phyloP scores from a whole-genome alignment of 2,329 filamentous ascomycete species.

The Monosporascus sp. region DNA sequence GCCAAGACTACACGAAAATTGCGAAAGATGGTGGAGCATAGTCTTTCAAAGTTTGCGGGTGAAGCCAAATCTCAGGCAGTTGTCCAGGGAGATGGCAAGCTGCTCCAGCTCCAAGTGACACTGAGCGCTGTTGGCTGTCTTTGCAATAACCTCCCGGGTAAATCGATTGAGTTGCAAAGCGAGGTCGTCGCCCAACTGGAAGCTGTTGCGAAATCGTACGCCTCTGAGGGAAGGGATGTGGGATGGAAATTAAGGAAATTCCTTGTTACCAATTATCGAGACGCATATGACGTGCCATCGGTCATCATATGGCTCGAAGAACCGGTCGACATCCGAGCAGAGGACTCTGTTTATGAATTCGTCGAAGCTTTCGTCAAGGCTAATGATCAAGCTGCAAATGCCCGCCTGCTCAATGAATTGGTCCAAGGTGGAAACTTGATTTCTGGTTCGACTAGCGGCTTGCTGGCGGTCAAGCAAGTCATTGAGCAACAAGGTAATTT shows the following conservation, averaged over 20 bases:
- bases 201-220: conserved; percentile 12
- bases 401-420: conserved; percentile 16
- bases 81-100: conserved; percentile 7
- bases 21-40: conserved; percentile 15
- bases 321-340: conserved; percentile 10
- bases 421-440: conserved; percentile 12
- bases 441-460: conserved; percentile 15
- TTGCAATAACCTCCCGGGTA: conserved; percentile 6
- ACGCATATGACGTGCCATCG: conserved; percentile 12
- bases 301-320: conserved; percentile 17
- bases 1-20: conserved; percentile 16
- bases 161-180: conserved; percentile 16
- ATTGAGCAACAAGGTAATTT: conserved; percentile 19
- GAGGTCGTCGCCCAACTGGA: conserved; percentile 16
- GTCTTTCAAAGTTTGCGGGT: conserved; percentile 16
- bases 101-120: conserved; percentile 13
- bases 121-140: conserved; percentile 19
- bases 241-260: conserved; percentile 27
- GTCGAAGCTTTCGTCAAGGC: conserved; percentile 22
- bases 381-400: conserved; percentile 10
- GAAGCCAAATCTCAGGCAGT: conserved; percentile 8
- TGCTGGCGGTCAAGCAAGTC: conserved; percentile 20
- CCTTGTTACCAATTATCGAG: conserved; percentile 18
- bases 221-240: conserved; percentile 11
- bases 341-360: conserved; percentile 18